A percentile compares a stretch with the other conserved stretches of the same genome.
phyloP scores from a whole-genome alignment of 495 filamentous ascomycete species.

The Xylaria intraflava region DNA sequence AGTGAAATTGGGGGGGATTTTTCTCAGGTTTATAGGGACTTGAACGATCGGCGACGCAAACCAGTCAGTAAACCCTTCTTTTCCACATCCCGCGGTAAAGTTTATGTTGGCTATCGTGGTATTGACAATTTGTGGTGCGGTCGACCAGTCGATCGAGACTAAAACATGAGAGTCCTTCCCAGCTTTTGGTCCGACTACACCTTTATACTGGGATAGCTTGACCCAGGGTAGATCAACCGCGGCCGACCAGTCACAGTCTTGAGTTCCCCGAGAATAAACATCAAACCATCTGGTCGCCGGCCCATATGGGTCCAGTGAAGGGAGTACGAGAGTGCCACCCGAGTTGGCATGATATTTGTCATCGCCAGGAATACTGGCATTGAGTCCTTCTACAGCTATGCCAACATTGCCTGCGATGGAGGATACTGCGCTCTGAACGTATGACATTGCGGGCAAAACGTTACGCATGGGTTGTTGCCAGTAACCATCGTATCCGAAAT shows the following conservation, averaged over 20 bases:
- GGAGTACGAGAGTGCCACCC: constrained; percentile 48
- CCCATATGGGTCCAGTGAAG: constrained; percentile 58
- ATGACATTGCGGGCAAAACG: constrained; percentile 52
- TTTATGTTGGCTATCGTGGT: constrained; percentile 46
- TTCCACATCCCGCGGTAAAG: constrained; percentile 50
- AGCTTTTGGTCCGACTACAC: constrained; percentile 43
- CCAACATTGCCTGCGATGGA: constrained; percentile 58
- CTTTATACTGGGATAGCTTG: constrained; percentile 47
- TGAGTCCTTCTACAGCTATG: constrained; percentile 57
- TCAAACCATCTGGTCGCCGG: constrained; percentile 57
- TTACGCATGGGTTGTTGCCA: constrained; percentile 72
- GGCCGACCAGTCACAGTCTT: constrained; percentile 51
- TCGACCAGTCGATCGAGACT: constrained; percentile 56
- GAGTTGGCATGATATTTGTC: constrained; percentile 57
- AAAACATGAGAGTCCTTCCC: constrained; percentile 51
- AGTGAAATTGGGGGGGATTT: constrained; percentile 48
- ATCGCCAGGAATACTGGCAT: constrained; percentile 60
- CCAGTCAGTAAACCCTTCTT: constrained; percentile 37
- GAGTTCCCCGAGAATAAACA: constrained; percentile 57
- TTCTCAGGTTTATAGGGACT: constrained; percentile 51
- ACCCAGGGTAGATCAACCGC: constrained; percentile 50
- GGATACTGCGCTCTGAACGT: constrained; percentile 49
- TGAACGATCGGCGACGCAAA: constrained; percentile 46
- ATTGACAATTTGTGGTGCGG: constrained; percentile 44
- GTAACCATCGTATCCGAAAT: constrained; percentile 47